These are phyloP conservation scores for Musa acuminata DNA, from an alignment of 176 grass and related monocot genomes.

Conservation along the genomic window DNA sequence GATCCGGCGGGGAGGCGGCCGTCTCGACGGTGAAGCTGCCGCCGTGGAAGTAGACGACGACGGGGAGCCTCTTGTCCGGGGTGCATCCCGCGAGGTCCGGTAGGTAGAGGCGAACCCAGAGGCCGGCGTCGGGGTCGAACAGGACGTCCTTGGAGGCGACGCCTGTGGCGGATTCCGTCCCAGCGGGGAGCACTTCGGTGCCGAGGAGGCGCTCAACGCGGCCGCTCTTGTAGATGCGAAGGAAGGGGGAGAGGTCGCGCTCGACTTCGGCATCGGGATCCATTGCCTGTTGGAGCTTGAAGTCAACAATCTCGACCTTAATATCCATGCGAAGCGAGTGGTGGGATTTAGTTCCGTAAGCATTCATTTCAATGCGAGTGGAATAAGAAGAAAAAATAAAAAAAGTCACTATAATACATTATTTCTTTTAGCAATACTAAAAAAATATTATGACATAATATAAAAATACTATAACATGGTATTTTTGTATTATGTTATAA, in stretches of 20 bases:
- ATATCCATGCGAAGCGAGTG: too few species aligned
- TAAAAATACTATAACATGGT: too few species aligned
- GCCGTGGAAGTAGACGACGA: constrained; percentile 64
- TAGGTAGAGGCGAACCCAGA: background rate
- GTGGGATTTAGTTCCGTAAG: too few species aligned
- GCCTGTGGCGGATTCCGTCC: constrained; percentile 19
- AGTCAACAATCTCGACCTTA: too few species aligned
- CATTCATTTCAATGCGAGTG: too few species aligned
- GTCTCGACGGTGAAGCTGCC: constrained; percentile 55
- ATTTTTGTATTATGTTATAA: too few species aligned
- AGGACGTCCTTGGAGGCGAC: constrained; percentile 8
- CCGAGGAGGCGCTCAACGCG: constrained; percentile 33
- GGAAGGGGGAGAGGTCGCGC: constrained; percentile 34
- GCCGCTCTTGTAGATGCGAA: constrained; percentile 42
- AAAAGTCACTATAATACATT: too few species aligned
- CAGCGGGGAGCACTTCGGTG: constrained; percentile 16
- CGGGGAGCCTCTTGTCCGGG: background rate
- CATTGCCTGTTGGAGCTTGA: background rate
- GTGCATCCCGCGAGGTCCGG: background rate
- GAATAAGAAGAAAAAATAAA: too few species aligned
- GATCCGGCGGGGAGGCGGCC: constrained; percentile 33
- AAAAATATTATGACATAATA: too few species aligned
- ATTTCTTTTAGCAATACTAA: too few species aligned
- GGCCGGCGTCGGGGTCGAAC: background rate
- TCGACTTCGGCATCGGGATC: constrained; percentile 22